Evolutionary conservation across 2,329 filamentous ascomycete genomes (phyloP).

Genomic region (Sclerotinia borealis): DNA sequence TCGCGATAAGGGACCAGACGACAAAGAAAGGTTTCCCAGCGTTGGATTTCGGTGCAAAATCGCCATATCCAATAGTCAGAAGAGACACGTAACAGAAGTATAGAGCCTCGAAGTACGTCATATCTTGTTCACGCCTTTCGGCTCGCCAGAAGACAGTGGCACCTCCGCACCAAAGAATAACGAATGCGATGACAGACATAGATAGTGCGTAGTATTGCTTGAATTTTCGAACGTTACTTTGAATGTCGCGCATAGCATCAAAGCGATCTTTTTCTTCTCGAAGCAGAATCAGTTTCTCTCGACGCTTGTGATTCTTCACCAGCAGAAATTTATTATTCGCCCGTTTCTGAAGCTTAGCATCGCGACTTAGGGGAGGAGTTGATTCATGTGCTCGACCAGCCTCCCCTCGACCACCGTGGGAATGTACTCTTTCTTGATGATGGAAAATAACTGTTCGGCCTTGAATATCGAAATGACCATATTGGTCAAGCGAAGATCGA

Average conservation of each 20-base stretch:
- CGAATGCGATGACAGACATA: conserved; percentile 53
- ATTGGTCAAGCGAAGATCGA: conserved; percentile 26
- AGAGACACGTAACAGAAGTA: conserved; percentile 67
- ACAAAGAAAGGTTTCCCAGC: conserved; percentile 64
- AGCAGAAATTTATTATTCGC: conserved; percentile 13
- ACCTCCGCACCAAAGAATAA: conserved; percentile 58
- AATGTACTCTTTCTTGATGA: conserved; percentile 25
- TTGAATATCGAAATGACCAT: conserved; percentile 34
- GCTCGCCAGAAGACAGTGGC: conserved; percentile 58
- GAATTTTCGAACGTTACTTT: conserved; percentile 48
- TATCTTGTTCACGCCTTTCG: conserved; percentile 45
- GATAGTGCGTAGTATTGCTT: conserved; percentile 55
- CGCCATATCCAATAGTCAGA: conserved; percentile 65
- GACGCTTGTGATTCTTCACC: conserved; percentile 16
- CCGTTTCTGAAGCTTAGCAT: conserved; percentile 25
- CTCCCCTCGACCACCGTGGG: conserved; percentile 26
- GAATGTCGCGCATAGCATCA: conserved; percentile 60
- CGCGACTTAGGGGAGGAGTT: conserved; percentile 19
- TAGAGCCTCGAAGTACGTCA: conserved; percentile 58
- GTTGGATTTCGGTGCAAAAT: conserved; percentile 57
- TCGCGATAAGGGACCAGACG: conserved; percentile 61
- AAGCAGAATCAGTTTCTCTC: conserved; percentile 46
- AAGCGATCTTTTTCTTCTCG: conserved; percentile 55
- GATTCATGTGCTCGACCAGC: conserved; percentile 19
- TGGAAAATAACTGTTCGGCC: conserved; percentile 34